These are phyloP conservation scores for Sugiyamaella lignohabitans DNA, from an alignment of 805 yeast species.

Conservation along the genomic window DNA sequence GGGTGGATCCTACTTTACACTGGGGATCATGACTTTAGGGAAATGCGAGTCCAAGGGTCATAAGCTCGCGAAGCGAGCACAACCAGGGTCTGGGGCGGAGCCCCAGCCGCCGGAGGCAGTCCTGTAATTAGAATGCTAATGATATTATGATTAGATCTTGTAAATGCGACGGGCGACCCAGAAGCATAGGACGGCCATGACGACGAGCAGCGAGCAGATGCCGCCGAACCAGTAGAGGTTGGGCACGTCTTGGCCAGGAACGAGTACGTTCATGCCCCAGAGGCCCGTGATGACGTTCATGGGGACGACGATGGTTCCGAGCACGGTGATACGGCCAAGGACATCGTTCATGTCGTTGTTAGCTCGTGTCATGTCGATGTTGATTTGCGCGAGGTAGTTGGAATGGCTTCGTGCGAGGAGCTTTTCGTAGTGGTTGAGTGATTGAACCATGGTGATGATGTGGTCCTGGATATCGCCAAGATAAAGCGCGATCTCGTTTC, in stretches of 20 bases:
- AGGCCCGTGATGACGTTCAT: conserved; percentile 92
- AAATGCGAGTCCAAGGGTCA: no score
- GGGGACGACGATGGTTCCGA: conserved; percentile 94
- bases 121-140: no score
- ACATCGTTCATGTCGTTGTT: conserved; percentile 97
- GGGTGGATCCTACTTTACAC: no score
- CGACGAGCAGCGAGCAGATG: conserved; percentile 25
- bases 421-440: conserved; percentile 90
- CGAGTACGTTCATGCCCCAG: conserved; percentile 98
- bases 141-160: no score
- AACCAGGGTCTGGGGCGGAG: no score
- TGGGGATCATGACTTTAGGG: no score
- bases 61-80: no score
- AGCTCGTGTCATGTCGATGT: conserved; percentile 95
- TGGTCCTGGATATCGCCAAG: conserved; percentile 97
- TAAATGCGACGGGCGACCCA: conserved; percentile 17
- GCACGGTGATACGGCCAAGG: conserved; percentile 81
- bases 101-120: no score
- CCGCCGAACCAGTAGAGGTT: conserved; percentile 60
- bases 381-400: conserved; percentile 91
- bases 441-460: conserved; percentile 93
- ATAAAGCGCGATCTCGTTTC: conserved; percentile 87
- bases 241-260: conserved; percentile 80
- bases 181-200: conserved; percentile 28
- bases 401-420: conserved; percentile 91